Conservation (phyloP, 2,329 filamentous ascomycete genomes). For the Knufia fluminis region DNA sequence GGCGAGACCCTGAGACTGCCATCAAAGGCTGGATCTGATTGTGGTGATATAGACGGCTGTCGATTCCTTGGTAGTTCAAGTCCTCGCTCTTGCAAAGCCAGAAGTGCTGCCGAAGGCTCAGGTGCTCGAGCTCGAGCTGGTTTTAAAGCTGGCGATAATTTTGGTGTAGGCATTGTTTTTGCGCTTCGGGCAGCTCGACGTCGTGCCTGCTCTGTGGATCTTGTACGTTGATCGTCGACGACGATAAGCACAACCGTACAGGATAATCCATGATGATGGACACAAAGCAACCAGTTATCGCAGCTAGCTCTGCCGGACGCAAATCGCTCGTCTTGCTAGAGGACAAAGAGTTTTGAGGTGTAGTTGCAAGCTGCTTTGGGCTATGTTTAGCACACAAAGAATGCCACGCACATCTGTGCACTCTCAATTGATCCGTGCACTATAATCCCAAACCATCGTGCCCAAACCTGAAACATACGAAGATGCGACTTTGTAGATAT, state of each 20-base stretch:
- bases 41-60: constrained; percentile 10
- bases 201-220: neutral
- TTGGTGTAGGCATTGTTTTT: neutral
- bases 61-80: constrained; percentile 14
- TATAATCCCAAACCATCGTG: constrained; percentile 14
- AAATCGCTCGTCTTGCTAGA: neutral
- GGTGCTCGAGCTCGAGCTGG: constrained; percentile 12
- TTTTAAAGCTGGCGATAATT: neutral
- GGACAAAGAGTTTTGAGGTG: neutral
- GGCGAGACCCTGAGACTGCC: constrained; percentile 3
- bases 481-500: too few relatives aligned
- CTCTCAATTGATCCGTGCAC: neutral
- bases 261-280: neutral
- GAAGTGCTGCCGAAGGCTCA: constrained; percentile 17
- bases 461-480: too few relatives aligned
- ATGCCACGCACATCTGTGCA: neutral
- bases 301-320: neutral
- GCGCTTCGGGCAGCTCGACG: neutral
- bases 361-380: neutral
- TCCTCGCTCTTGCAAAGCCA: constrained; percentile 18
- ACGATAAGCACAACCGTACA: neutral
- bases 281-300: neutral
- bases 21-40: constrained; percentile 8
- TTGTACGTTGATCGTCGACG: neutral
- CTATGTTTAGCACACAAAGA: constrained; percentile 1